phyloP scores from a whole-genome alignment of 2,329 filamentous ascomycete genomes.

The Apiospora arundinis region DNA sequence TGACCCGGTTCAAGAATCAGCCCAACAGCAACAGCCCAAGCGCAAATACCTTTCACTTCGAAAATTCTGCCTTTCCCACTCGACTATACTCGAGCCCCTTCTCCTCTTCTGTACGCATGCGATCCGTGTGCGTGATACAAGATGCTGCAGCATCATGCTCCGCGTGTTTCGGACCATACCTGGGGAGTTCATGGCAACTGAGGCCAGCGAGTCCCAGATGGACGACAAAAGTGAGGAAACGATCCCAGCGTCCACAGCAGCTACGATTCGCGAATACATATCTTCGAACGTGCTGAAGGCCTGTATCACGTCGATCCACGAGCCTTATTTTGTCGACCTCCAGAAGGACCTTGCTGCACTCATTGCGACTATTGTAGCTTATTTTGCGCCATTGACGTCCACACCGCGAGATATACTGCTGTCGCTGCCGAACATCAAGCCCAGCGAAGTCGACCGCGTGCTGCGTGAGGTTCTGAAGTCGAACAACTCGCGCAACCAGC shows the following conservation, averaged over 20 bases:
- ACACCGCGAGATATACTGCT: conserved; percentile 80
- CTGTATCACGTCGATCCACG: conserved; percentile 88
- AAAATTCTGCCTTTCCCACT: conserved; percentile 81
- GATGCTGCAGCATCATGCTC: conserved; percentile 85
- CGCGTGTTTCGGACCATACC: conserved; percentile 87
- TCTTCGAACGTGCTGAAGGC: conserved; percentile 87
- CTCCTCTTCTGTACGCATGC: conserved; percentile 91
- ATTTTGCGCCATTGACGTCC: conserved; percentile 72
- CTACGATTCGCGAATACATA: conserved; percentile 86
- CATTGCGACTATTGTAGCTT: conserved; percentile 83
- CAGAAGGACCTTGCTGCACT: conserved; percentile 90
- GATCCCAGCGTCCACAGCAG: conserved; percentile 60
- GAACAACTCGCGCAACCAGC: conserved; percentile 74
- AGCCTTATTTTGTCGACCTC: conserved; percentile 94
- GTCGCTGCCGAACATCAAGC: conserved; percentile 77
- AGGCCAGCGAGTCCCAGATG: conserved; percentile 18
- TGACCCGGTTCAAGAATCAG: conserved; percentile 30
- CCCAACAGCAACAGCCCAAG: conserved; percentile 33
- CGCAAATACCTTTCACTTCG: conserved; percentile 67
- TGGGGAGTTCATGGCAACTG: conserved; percentile 67
- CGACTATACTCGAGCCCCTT: conserved; percentile 82
- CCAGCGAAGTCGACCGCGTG: conserved; percentile 69
- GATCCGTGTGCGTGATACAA: conserved; percentile 86
- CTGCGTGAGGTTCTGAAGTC: conserved; percentile 64
- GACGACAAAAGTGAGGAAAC: conserved; percentile 41